Base-by-base conservation (phyloP, 164 flowering plant genomes). In the Euptelea pleiosperma region DNA sequence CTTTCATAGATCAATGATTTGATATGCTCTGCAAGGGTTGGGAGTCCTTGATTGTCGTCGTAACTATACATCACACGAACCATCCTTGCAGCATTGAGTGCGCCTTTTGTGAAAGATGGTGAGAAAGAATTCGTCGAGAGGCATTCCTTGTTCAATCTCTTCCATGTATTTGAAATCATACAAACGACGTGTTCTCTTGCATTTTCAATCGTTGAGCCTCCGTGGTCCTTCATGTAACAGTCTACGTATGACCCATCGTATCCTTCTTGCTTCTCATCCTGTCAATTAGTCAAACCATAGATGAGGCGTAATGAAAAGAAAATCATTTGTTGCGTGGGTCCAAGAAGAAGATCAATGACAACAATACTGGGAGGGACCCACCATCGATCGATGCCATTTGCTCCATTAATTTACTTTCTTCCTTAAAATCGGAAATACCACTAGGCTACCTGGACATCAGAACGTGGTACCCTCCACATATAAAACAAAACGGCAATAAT, bases 251-350 rank as follows among this genome's bases (percentile, higher is more conserved):
- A 84, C 3, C 85, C 87, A 43, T 85, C 91, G 10, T 67, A 11
- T 0, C 85, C 91, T 1, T 72, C 71, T 66, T 80, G 85, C 35
- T 77, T 66, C 66, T 82, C 91, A 60, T 84, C 87, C 85, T 82
- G 42, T 35, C 31, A 16, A 52, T 19, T 4, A 9, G n/a, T n/a
- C 46, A 41, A 16, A 15, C 3, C 14, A 8, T 14, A 39, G n/a
- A n/a, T n/a, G n/a, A n/a, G n/a, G n/a, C n/a, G n/a, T n/a, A n/a
- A n/a, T n/a, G n/a, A n/a, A n/a, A n/a, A n/a, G n/a, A n/a, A n/a
- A n/a, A n/a, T n/a, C n/a, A n/a, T n/a, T n/a, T n/a, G n/a, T n/a
- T n/a, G n/a, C n/a, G n/a, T n/a, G n/a, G n/a, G n/a, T n/a, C n/a
- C n/a, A n/a, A n/a, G n/a, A n/a, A n/a, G n/a, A n/a, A n/a, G n/a